Base-by-base conservation (phyloP, 345 rosid genomes). In the Reutealis trisperma region DNA sequence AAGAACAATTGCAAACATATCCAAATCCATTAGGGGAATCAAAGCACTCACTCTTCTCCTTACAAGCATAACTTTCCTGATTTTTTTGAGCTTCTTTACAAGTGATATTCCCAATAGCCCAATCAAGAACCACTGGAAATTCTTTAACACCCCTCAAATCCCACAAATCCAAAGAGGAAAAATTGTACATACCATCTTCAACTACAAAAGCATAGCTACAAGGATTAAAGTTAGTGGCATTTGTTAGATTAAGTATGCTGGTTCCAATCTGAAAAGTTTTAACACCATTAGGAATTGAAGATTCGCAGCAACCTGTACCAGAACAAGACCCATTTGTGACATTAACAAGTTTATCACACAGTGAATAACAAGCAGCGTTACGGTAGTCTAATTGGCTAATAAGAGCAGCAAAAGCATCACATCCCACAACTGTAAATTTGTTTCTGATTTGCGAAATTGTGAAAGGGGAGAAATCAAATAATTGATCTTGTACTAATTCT, bases 81-180 rank as follows among this genome's bases (percentile, higher is more conserved):
- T 52, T 49, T 1, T 8, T 5, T 34, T 58, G 62, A 58, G 54
- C 78, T 60, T 80, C 22, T 34, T 60, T 15, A 42, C 89, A 82
- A 4, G 75, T 77, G 18, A 75, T 66, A 4, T 68, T 54, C 9
- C 82, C 84, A 64, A 86, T 70, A 2, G 77, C 51, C 89, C 87
- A 87, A 47, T 87, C 87, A 4, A 87, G 34, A 52, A 79, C 60
- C 42, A 75, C 34, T 3, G 86, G 81, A 21, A 81, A 61, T 45
- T 13, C 2, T 5, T 37, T 37, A 37, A 37, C 41, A 37, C 1
- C 6, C 41, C 67, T 3, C 1, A 80, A 3, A 18, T 75, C 4
- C 15, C 0, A 0, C 32, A 80, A 74, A 52, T 82, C 78, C 0
- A 18, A 1, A 1, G 19, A 3, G 57, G 77, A 74, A 30, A 83